Conservation (phyloP, 164 flowering plant genomes). For the Annona squamosa region DNA sequence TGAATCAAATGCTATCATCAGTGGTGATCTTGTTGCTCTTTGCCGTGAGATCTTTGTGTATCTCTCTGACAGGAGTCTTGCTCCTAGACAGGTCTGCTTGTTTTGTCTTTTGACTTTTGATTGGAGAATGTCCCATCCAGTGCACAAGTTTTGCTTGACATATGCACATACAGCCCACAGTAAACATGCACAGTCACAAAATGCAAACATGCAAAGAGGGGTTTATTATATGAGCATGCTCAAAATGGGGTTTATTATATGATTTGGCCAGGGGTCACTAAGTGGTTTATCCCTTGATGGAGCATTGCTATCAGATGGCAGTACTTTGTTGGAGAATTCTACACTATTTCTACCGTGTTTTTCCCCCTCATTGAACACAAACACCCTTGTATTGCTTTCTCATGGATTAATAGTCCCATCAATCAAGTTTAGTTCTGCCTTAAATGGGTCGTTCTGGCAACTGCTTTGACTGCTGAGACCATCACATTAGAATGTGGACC, state of each 20-base stretch:
- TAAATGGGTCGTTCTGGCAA: neutral
- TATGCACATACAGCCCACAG: too few species aligned
- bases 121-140: neutral
- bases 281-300: too few species aligned
- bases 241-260: too few species aligned
- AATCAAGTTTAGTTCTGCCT: neutral
- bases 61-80: conserved; percentile 69
- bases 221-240: too few species aligned
- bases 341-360: too few species aligned
- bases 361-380: neutral
- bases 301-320: too few species aligned
- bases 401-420: neutral
- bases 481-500: too few species aligned
- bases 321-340: too few species aligned
- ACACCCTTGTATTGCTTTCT: neutral
- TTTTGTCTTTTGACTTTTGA: neutral
- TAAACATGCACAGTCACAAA: too few species aligned
- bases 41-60: conserved; percentile 82
- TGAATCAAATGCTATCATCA: conserved; percentile 71
- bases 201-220: too few species aligned
- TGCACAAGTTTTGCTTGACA: too few species aligned
- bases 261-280: too few species aligned
- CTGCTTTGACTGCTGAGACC: neutral
- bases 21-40: conserved; percentile 74
- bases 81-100: conserved; percentile 72